Conservation (phyloP, 1,139 yeast species). For the Candida sanyaensis region DNA sequence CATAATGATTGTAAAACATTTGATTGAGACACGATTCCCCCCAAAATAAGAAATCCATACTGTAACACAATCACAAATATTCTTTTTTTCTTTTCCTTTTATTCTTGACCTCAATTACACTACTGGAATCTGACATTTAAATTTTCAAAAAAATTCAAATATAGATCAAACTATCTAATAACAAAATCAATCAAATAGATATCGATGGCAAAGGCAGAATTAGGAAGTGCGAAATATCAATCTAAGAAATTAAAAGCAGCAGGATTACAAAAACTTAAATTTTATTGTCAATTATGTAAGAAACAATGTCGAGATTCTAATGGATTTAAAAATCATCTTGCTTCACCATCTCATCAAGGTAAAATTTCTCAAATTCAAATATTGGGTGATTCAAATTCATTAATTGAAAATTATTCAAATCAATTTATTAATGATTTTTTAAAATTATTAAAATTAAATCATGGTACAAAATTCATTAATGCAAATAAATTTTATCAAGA, state of each 20-base stretch:
- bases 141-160: no score
- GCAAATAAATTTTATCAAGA: constrained; percentile 92
- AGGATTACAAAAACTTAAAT: constrained; percentile 83
- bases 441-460: constrained; percentile 59
- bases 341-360: constrained; percentile 73
- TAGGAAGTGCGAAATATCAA: constrained; percentile 80
- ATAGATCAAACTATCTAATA: no score
- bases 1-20: no score
- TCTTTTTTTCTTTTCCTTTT: no score
- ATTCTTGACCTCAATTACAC: no score
- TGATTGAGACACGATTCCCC: no score
- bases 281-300: constrained; percentile 88
- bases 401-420: constrained; percentile 60
- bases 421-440: constrained; percentile 68
- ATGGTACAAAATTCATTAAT: constrained; percentile 78
- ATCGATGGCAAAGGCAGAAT: constrained; percentile 60
- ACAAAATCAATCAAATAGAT: no score
- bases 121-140: no score
- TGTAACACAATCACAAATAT: no score
- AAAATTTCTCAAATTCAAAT: constrained; percentile 46
- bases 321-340: constrained; percentile 87
- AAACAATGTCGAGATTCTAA: constrained; percentile 96
- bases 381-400: constrained; percentile 37
- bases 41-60: no score
- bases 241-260: constrained; percentile 77